Base-by-base conservation (phyloP, 192 early-diverging fungal genomes). In the Coemansia sp. region DNA sequence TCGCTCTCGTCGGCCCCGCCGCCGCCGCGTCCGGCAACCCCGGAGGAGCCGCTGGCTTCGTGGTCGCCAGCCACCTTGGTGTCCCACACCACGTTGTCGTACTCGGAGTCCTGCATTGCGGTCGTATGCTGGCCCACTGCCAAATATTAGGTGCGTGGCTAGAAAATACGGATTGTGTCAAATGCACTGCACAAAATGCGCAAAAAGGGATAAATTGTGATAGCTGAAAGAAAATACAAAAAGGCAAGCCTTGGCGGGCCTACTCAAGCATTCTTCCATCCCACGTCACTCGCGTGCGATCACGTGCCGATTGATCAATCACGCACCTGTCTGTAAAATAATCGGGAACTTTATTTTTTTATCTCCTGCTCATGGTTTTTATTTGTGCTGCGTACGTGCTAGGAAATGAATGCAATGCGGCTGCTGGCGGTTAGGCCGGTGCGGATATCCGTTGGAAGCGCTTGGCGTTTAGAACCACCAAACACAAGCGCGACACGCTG, bases 71-170 rank as follows among this genome's bases (percentile, higher is more conserved):
- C 21, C 12, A 41, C 45, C 30, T 55, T 68, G 38, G 73, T 75
- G 62, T 75, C 73, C 73, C 73, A 75, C 45, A 69, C 58, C 19
- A 75, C 73, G 58, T 66, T 75, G 55, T 68, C 55, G 55, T 69
- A 75, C 29, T 75, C 73, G 5, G 73, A 75, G 41, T 64, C 58
- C 19, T 75, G 73, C 73, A 75, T 75, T 51, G 23, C 10, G 17
- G 43, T 12, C 5, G 43, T 25, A 4, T 45, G 43, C 43, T 20
- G 17, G 15, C n/a, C 38, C n/a, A 19, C 38, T 39, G 38, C 38
- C 38, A 39, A 39, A 5, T 39, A 39, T 8, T 14, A 39, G 19
- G 19, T 14, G 38, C 8, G 15, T 17, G 19, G 38, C 38, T 17
- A 39, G 17, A 7, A 17, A 17, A 8, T 39, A 17, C 19, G 38